These are phyloP conservation scores for Leptomonas seymouri DNA, from an alignment of 208 protist genomes.

Conservation along the genomic window DNA sequence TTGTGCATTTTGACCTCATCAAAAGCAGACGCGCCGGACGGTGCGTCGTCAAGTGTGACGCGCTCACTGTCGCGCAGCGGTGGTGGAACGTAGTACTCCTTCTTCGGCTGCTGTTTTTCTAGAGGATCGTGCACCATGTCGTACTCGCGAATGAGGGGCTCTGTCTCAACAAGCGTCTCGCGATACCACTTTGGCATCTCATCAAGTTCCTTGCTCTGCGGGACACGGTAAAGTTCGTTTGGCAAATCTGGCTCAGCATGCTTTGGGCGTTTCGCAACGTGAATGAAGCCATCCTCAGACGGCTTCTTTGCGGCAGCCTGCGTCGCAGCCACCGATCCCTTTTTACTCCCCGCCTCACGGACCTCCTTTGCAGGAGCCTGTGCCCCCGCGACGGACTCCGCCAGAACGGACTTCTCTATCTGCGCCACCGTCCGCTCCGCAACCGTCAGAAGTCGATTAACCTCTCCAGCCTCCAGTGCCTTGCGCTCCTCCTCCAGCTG, in stretches of 20 bases:
- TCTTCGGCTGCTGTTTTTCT: constrained; percentile 38
- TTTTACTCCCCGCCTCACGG: not conserved
- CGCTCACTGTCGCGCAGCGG: constrained; percentile 55
- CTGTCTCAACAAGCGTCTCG: constrained; percentile 76
- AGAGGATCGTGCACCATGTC: constrained; percentile 82
- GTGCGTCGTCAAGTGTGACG: constrained; percentile 81
- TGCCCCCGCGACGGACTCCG: not conserved
- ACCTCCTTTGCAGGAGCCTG: not conserved
- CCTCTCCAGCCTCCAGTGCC: constrained; percentile 26
- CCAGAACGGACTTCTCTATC: constrained; percentile 28
- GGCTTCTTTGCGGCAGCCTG: not conserved
- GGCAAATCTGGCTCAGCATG: constrained; percentile 74
- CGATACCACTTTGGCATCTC: constrained; percentile 85
- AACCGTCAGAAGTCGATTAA: not conserved
- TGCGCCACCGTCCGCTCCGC: constrained; percentile 34
- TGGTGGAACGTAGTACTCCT: constrained; percentile 74
- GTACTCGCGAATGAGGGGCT: constrained; percentile 80
- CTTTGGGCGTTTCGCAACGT: constrained; percentile 53
- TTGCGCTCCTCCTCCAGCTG: constrained; percentile 42
- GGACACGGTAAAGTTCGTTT: constrained; percentile 70
- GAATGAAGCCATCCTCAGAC: constrained; percentile 52
- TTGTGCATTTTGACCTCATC: constrained; percentile 86
- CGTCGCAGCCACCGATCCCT: not conserved
- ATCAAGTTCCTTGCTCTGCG: constrained; percentile 55
- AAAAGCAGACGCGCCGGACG: constrained; percentile 73